Evolutionary conservation across 2,329 filamentous ascomycete species (phyloP).

Genomic region (Pseudopyrenochaeta lycopersici): DNA sequence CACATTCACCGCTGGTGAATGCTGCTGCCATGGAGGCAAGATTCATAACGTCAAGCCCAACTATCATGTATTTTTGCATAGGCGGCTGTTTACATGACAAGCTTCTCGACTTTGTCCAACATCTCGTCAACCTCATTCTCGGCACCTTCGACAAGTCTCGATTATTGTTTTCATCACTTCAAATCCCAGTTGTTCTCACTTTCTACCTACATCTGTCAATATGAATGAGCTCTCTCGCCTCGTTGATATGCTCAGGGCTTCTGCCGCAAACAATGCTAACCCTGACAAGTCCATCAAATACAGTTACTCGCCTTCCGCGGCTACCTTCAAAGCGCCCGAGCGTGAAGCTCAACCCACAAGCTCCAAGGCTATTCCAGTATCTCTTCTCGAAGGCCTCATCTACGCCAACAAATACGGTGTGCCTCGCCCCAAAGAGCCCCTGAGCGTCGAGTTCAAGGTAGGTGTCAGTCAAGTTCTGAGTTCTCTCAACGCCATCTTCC

Average conservation of each 20-base stretch:
- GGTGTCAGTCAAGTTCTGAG: slow-evolving; percentile 25
- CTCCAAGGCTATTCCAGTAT: slow-evolving; percentile 12
- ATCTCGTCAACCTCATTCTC: too few species aligned
- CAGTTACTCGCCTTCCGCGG: background rate
- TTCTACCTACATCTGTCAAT: slow-evolving; percentile 5
- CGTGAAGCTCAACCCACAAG: slow-evolving; percentile 5
- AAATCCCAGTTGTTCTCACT: background rate
- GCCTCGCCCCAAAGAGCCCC: slow-evolving; percentile 16
- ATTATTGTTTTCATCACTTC: background rate
- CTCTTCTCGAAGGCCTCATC: slow-evolving; percentile 28
- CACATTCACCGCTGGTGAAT: slow-evolving; percentile 22
- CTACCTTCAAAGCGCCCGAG: slow-evolving; percentile 5
- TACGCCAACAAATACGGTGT: slow-evolving; percentile 18
- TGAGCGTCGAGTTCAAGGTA: slow-evolving; percentile 21
- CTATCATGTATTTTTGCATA: slow-evolving; percentile 9
- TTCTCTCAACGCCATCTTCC: slow-evolving; percentile 22
- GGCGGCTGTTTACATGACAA: too few species aligned
- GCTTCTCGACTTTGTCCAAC: too few species aligned
- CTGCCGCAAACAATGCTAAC: slow-evolving; percentile 29
- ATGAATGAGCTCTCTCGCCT: slow-evolving; percentile 36
- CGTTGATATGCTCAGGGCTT: slow-evolving; percentile 33
- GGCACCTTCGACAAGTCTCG: background rate
- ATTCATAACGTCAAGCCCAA: slow-evolving; percentile 9
- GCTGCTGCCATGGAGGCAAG: slow-evolving; percentile 7
- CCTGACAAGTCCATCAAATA: slow-evolving; percentile 23